Percentiles rank a stretch among this genome's conserved stretches.
phyloP scores from a whole-genome alignment of 164 flowering plant species.

The Buxus sempervirens region DNA sequence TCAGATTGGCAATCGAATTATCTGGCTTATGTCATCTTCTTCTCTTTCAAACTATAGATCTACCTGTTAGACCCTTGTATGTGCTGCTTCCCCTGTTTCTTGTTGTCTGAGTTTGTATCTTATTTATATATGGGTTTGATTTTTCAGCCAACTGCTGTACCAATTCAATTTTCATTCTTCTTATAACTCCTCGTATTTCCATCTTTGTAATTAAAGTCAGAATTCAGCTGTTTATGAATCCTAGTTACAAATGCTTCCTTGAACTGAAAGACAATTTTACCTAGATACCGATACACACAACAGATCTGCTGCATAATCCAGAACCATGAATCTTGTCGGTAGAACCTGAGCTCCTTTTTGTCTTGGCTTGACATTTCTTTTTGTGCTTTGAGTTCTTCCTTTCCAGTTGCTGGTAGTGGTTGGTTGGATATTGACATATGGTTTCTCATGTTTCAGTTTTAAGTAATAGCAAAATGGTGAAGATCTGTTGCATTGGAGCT shows the following conservation, averaged over 20 bases:
- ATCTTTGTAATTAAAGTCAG: neutral
- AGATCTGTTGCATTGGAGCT: conserved; percentile 67
- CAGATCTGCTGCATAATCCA: neutral
- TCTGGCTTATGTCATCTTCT: neutral
- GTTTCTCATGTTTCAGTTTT: neutral
- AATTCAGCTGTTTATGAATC: neutral
- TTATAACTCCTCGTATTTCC: neutral
- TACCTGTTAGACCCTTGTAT: neutral
- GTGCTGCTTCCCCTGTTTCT: neutral
- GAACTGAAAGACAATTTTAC: too few relatives aligned
- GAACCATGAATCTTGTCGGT: neutral
- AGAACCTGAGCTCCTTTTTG: too few relatives aligned
- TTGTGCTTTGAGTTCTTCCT: neutral
- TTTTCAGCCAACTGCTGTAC: neutral
- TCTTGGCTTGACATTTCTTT: neutral
- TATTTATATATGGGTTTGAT: neutral
- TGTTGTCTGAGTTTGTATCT: neutral
- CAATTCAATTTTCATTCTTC: neutral
- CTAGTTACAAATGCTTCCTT: neutral
- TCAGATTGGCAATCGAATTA: neutral
- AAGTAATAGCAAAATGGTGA: conserved; percentile 18
- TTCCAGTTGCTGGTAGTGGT: neutral
- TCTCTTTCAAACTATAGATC: neutral
- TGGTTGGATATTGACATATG: neutral
- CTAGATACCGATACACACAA: too few relatives aligned